A percentile compares a stretch with the other conserved stretches of the same genome.
Conservation (phyloP, 2,329 filamentous ascomycete genomes). For the Ascochyta viciae-villosae region DNA sequence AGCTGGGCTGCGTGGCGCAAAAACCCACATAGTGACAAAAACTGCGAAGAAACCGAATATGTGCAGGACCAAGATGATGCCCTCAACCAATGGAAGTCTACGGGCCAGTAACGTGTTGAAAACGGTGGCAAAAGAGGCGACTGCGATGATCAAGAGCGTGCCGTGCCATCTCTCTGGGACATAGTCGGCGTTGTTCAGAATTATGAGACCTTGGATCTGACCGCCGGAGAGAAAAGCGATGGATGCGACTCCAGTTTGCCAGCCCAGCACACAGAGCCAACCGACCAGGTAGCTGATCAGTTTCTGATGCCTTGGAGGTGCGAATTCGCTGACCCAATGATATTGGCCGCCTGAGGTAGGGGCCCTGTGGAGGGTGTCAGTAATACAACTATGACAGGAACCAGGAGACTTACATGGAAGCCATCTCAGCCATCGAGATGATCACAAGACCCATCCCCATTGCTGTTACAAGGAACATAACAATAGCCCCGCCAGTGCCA, state of each 20-base stretch:
- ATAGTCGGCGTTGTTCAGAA: constrained; percentile 51
- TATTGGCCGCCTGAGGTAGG: constrained; percentile 39
- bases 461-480: constrained; percentile 33
- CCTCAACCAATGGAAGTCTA: constrained; percentile 57
- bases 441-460: constrained; percentile 29
- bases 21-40: constrained; percentile 45
- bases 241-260: constrained; percentile 49
- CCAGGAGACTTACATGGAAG: constrained; percentile 28
- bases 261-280: constrained; percentile 53
- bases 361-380: constrained; percentile 19
- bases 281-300: constrained; percentile 41
- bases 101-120: constrained; percentile 57
- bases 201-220: constrained; percentile 42
- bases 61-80: constrained; percentile 56
- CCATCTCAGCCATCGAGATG: constrained; percentile 40
- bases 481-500: constrained; percentile 35
- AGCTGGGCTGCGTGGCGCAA: constrained; percentile 31
- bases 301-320: constrained; percentile 29
- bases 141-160: constrained; percentile 57
- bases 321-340: constrained; percentile 41
- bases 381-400: too few species aligned
- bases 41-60: constrained; percentile 60
- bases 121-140: constrained; percentile 47
- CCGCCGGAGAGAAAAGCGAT: constrained; percentile 38
- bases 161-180: constrained; percentile 55